A percentile compares a stretch with the other conserved stretches of the same genome.
Evolutionary conservation across 148 eudicot species (phyloP).

Genomic region (Vaccinium vitisidaea): DNA sequence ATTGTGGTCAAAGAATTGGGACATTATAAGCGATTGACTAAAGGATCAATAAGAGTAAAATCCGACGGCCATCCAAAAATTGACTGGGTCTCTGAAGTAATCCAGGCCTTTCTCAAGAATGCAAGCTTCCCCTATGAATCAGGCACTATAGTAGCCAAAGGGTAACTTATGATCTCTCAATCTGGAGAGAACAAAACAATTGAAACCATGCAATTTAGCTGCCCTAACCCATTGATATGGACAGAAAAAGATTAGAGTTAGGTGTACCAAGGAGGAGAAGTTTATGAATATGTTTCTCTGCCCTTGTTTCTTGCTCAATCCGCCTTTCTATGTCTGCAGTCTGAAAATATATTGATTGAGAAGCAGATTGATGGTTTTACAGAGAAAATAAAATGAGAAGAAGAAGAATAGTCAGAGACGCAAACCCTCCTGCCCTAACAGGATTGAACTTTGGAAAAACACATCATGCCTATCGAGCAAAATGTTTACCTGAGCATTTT

Average conservation of each 20-base stretch:
- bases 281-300: slow-evolving; percentile 92
- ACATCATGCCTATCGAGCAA: not conserved
- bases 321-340: slow-evolving; percentile 88
- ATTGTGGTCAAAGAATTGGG: not conserved
- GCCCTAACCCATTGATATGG: not conserved
- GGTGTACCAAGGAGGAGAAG: slow-evolving; percentile 79
- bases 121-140: not conserved
- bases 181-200: not conserved
- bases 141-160: not conserved
- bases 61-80: not conserved
- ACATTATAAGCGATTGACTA: not conserved
- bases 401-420: not conserved
- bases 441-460: not conserved
- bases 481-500: slow-evolving; percentile 61
- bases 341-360: slow-evolving; percentile 32
- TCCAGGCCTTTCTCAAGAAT: not conserved
- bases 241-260: not conserved
- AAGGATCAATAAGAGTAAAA: not conserved
- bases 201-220: not conserved
- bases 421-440: not conserved
- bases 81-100: not conserved
- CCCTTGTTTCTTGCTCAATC: slow-evolving; percentile 83
- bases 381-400: not conserved
- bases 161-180: not conserved
- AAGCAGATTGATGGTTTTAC: not conserved